Evolutionary conservation across 169 alveolate species (phyloP), one percentile per base, ranked within the genome.

Genomic region (Eimeria tenella): DNA sequence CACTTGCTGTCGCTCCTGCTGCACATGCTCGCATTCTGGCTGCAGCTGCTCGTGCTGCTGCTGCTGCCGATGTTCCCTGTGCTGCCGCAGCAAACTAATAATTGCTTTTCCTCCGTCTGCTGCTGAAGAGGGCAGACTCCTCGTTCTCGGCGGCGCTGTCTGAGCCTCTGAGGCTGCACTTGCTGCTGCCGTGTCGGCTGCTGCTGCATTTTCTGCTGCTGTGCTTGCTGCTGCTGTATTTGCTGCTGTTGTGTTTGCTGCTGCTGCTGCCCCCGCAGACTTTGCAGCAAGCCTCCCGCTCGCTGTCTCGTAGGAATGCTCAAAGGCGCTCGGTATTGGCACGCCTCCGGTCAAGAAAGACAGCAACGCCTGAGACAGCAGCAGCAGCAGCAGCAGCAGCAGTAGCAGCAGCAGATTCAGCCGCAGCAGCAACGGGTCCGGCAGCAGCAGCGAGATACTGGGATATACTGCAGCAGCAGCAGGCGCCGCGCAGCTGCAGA

Each of bases 351-450:
- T 79, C 19, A 79, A n/a, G 10, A 79, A 19, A 55, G 88, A 79
- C 53, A 79, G 19, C 62, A 79, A 19, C 19, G 88, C 88, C 88
- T 79, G 88, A 25, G 31, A 68, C 49, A 79, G 70, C 88, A 79
- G 88, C 88, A 79, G 88, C 88, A 50, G 53, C 88, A 53, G 52
- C 88, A 79, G 53, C 65, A 21, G 53, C 88, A 79, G 71, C 52
- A 79, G 8, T 42, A 52, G 70, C 63, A 49, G 8, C 84, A 21
- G 53, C 70, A 55, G 88, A 21, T n/a, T 13, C 71, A 50, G n/a
- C 15, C 49, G 79, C 15, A 7, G 31, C 79, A 17, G 10, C 15
- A 21, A 5, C 53, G 21, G 19, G 4, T 19, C 5, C 3, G 62
- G 21, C 63, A 13, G 84, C 42, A 74, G 25, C 84, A 74, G 84